Conservation (phyloP, 129 eudicot species). For the Arctium minus region DNA sequence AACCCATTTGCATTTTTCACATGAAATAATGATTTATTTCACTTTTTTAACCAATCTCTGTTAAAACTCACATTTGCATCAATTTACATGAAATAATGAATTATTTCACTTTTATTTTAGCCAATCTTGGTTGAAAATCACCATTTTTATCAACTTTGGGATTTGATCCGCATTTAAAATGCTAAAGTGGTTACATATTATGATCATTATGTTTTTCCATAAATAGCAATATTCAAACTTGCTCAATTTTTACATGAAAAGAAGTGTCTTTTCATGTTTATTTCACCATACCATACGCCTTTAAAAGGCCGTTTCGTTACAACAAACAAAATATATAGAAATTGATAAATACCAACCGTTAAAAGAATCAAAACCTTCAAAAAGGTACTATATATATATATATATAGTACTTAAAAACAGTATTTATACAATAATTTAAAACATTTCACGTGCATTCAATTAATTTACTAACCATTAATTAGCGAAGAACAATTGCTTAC, state of each 20-base stretch:
- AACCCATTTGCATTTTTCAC: neutral
- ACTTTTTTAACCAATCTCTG: neutral
- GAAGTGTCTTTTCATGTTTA: neutral
- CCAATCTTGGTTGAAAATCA: neutral
- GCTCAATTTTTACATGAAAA: neutral
- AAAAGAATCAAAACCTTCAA: neutral
- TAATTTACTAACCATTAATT: neutral
- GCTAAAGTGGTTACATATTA: neutral
- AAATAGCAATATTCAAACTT: neutral
- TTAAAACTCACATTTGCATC: neutral
- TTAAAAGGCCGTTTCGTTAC: neutral
- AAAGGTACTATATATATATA: neutral
- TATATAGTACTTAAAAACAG: too few relatives aligned
- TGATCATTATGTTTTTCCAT: neutral
- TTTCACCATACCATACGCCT: neutral
- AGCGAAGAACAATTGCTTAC: neutral
- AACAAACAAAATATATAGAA: neutral
- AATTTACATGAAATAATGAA: neutral
- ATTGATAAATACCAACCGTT: neutral
- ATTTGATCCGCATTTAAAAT: neutral
- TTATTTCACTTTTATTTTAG: neutral
- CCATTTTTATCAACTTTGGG: neutral
- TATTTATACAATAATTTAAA: neutral
- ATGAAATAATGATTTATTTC: neutral
- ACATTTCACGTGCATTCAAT: neutral